These are phyloP conservation scores for Acer campestre DNA, from an alignment of 345 rosid genomes.

Conservation along the genomic window DNA sequence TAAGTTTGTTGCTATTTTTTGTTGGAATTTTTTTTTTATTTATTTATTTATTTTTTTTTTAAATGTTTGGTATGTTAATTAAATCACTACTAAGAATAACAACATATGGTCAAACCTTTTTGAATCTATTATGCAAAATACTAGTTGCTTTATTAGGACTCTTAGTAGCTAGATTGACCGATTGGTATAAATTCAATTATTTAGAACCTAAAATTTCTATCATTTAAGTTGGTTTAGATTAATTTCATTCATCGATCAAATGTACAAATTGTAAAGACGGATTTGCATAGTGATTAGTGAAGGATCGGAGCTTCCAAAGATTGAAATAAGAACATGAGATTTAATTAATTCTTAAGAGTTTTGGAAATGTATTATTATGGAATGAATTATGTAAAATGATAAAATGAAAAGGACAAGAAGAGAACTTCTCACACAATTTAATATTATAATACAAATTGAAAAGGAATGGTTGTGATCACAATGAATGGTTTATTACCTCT, in stretches of 20 bases:
- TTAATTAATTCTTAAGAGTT: background rate
- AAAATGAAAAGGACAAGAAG: constrained; percentile 3
- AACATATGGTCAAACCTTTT: background rate
- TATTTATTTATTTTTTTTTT: background rate
- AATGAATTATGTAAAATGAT: background rate
- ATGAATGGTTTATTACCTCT: constrained; percentile 16
- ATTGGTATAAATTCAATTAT: too few species aligned
- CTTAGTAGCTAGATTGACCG: background rate
- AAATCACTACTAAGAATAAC: constrained; percentile 3
- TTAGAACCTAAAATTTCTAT: too few species aligned
- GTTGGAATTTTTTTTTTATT: background rate
- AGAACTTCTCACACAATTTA: background rate
- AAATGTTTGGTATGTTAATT: constrained; percentile 5
- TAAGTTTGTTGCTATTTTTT: background rate
- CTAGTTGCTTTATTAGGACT: background rate
- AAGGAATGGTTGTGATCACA: constrained; percentile 17
- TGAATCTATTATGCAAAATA: too few species aligned
- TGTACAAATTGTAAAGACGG: background rate
- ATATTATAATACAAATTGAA: background rate
- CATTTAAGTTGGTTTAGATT: too few species aligned
- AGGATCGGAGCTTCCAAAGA: constrained; percentile 6
- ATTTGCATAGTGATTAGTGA: background rate
- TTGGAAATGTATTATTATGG: background rate
- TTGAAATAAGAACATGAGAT: background rate
- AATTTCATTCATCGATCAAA: too few species aligned